These are phyloP conservation scores for Chaetothyriales sp. DNA, from an alignment of 2,329 filamentous ascomycete species.

Conservation along the genomic window DNA sequence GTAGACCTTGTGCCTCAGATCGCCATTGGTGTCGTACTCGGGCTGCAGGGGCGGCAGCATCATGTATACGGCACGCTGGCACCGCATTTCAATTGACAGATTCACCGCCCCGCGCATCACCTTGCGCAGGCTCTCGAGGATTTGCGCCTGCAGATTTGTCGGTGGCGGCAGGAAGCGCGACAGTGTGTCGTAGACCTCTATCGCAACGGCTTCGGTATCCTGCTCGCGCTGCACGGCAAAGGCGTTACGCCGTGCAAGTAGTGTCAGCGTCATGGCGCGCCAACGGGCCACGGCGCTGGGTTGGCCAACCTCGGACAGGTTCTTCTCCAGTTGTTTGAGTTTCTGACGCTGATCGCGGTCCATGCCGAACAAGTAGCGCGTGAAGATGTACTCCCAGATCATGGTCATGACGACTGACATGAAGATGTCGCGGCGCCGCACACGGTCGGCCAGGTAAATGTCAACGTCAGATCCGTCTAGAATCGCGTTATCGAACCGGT, in stretches of 20 bases:
- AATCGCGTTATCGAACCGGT: slow-evolving; percentile 84
- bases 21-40: slow-evolving; percentile 85
- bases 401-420: slow-evolving; percentile 99
- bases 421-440: slow-evolving; percentile 81
- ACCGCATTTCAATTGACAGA: slow-evolving; percentile 92
- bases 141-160: slow-evolving; percentile 60
- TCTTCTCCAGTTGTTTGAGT: slow-evolving; percentile 88
- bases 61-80: slow-evolving; percentile 90
- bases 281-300: slow-evolving; percentile 83
- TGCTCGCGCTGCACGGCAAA: slow-evolving; percentile 71
- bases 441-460: slow-evolving; percentile 69
- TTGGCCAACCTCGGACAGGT: slow-evolving; percentile 74
- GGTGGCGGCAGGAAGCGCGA: slow-evolving; percentile 77
- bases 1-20: slow-evolving; percentile 68
- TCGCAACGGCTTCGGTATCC: slow-evolving; percentile 90
- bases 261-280: slow-evolving; percentile 85
- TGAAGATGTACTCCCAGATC: slow-evolving; percentile 98
- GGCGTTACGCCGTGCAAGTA: slow-evolving; percentile 64
- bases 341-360: slow-evolving; percentile 95
- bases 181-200: slow-evolving; percentile 74
- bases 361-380: slow-evolving; percentile 95
- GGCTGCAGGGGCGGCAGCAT: slow-evolving; percentile 93
- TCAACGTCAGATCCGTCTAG: slow-evolving; percentile 91
- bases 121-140: slow-evolving; percentile 68
- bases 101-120: slow-evolving; percentile 81